These are phyloP conservation scores for Volvox africanus DNA, from an alignment of 139 green algal species.

Conservation along the genomic window DNA sequence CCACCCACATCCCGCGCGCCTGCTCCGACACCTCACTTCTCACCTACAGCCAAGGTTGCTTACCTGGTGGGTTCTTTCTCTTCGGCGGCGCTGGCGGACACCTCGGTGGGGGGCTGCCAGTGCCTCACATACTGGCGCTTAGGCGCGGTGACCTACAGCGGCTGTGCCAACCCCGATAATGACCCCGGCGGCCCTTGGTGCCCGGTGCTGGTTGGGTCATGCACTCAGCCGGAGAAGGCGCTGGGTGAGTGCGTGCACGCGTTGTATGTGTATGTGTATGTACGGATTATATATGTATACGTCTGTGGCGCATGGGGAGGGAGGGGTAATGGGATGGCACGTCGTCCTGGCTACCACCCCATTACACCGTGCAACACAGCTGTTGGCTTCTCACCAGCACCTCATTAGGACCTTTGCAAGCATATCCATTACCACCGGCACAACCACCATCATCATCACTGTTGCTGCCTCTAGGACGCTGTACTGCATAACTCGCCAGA, in stretches of 20 bases:
- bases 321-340: no score
- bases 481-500: no score
- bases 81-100: conserved; percentile 22
- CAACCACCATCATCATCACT: no score
- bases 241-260: background rate
- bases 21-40: background rate
- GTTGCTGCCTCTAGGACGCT: no score
- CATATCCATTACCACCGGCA: no score
- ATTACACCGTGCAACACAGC: no score
- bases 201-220: conserved; percentile 1
- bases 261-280: no score
- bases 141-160: background rate
- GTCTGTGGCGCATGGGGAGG: no score
- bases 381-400: no score
- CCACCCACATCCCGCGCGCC: background rate
- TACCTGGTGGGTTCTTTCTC: conserved; percentile 45
- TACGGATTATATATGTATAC: no score
- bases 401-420: no score
- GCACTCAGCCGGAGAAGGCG: background rate
- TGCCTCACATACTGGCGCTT: conserved; percentile 51
- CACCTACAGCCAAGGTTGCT: conserved; percentile 19
- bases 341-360: no score
- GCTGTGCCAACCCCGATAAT: conserved; percentile 47
- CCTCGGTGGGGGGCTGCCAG: conserved; percentile 57
- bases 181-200: conserved; percentile 16